Base-by-base conservation (phyloP, 2,329 filamentous ascomycete species). In the Sarocladium kiliense region DNA sequence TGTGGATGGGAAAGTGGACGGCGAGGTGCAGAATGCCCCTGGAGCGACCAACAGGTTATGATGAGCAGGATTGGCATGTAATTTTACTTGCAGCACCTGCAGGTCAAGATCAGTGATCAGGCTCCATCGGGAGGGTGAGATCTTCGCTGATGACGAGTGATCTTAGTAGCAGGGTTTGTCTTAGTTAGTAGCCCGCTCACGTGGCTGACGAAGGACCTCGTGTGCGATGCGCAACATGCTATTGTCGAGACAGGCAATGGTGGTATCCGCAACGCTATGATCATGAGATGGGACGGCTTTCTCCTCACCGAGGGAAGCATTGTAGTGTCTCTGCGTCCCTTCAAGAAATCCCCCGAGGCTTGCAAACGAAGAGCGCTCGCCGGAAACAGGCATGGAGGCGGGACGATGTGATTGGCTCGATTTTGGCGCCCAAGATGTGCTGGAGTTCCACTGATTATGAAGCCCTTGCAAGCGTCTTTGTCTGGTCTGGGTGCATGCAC, bases 21-120 rank as follows among this genome's bases (percentile, higher is more conserved):
- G 30, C 47, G 47, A 51, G 5, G 44, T 25, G 25, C 18, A 4
- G n/a, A 47, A 14, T 11, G 11, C 25, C 39, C 39, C 19, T 44
- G 44, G 44, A 3, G 18, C 21, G 25, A 36, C 11, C 12, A 27
- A 21, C n/a, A 34, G 18, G 18, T 21, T 27, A 10, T 19, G 44
- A 49, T 19, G 44, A 7, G 44, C n/a, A 51, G 30, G 27, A 36
- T 51, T 51, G 30, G 47, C 27, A 23, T 34, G 27, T 51, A 51
- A 51, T 51, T 36, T 51, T 51, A 51, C 47, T 34, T 51, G 47
- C 47, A 51, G 47, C 47, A 51, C 47, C 30, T 51, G 47, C 47
- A 51, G 12, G 47, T 32, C 26, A 23, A 51, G 47, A 51, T 51
- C 47, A 51, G 27, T 23, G 30, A 51, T 36, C 27, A 18, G 47